A percentile compares a stretch with the other conserved stretches of the same genome.
Conservation (phyloP, 345 rosid species). For the Salix caprea region DNA sequence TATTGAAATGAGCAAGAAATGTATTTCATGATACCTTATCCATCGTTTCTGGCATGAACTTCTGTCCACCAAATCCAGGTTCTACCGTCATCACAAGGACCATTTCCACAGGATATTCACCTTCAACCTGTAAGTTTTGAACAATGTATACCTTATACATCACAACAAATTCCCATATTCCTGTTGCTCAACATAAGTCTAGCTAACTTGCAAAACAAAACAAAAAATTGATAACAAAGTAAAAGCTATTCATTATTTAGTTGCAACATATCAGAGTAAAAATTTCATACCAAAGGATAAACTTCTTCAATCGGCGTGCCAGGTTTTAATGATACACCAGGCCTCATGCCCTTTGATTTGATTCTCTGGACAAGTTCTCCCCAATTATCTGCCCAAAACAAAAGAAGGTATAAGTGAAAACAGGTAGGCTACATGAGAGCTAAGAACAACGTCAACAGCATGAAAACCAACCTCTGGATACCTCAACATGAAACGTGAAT, state of each 20-base stretch:
- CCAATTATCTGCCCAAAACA: constrained; percentile 63
- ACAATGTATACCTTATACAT: background rate
- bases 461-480: constrained; percentile 54
- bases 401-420: background rate
- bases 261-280: background rate
- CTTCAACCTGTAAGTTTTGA: constrained; percentile 49
- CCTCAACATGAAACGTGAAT: constrained; percentile 91
- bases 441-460: background rate
- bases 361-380: constrained; percentile 58
- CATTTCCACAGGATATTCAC: constrained; percentile 73
- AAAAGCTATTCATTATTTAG: background rate
- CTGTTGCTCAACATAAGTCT: background rate
- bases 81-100: constrained; percentile 96
- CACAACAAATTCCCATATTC: background rate
- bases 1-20: background rate
- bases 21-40: constrained; percentile 50
- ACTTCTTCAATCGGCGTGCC: constrained; percentile 81
- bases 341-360: constrained; percentile 82
- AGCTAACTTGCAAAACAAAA: background rate
- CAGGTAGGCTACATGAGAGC: background rate
- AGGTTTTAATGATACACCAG: constrained; percentile 80
- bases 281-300: constrained; percentile 64
- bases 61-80: constrained; percentile 91
- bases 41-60: constrained; percentile 86
- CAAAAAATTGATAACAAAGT: background rate